Conservation (phyloP, 2,329 filamentous ascomycete genomes). For the Rhynchosporium secalis region DNA sequence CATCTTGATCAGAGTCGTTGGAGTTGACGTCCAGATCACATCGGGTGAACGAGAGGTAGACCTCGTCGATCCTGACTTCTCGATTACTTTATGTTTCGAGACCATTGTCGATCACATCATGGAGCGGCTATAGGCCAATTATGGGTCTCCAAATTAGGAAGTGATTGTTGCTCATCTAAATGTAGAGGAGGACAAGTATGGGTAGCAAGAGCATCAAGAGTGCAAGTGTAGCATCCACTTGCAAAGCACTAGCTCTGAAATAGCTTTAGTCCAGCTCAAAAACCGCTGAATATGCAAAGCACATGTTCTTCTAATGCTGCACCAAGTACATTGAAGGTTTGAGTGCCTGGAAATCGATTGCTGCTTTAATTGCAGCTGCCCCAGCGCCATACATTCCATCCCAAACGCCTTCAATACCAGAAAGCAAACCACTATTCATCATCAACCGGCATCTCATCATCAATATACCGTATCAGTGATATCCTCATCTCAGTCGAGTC, state of each 20-base stretch:
- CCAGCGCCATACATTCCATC: background rate
- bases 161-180: too few relatives aligned
- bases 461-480: constrained; percentile 87
- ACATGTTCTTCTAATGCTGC: background rate
- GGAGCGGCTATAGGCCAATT: too few relatives aligned
- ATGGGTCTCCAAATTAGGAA: too few relatives aligned
- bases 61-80: too few relatives aligned
- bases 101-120: too few relatives aligned
- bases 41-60: too few relatives aligned
- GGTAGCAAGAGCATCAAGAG: background rate
- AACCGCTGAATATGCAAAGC: background rate
- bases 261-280: background rate
- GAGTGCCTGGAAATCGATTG: background rate
- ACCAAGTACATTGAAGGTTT: background rate
- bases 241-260: background rate
- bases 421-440: constrained; percentile 59
- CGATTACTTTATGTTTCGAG: too few relatives aligned
- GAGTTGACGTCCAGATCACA: too few relatives aligned
- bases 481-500: constrained; percentile 98
- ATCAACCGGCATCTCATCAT: constrained; percentile 95
- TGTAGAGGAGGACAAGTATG: background rate
- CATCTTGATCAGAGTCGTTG: too few relatives aligned
- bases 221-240: background rate
- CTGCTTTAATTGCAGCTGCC: background rate
- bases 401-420: constrained; percentile 27